Conservation (phyloP, 2,329 filamentous ascomycete species). For the Aspergillus intermedius region DNA sequence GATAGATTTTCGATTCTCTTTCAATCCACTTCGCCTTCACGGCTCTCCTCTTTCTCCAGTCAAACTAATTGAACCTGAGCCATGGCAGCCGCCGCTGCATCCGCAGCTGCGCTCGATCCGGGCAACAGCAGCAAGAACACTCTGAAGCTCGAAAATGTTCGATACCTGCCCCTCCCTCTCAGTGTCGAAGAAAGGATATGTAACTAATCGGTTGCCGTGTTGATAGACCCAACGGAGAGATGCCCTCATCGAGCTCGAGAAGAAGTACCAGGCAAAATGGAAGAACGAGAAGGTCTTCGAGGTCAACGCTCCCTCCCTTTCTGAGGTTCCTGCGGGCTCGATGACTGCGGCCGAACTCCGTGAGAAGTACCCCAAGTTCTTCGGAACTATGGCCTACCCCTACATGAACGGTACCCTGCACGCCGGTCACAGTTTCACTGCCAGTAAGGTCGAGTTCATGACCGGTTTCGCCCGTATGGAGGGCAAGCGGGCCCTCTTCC, state of each 20-base stretch:
- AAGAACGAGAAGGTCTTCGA: slow-evolving; percentile 72
- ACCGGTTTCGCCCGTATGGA: slow-evolving; percentile 83
- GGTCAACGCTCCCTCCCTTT: slow-evolving; percentile 70
- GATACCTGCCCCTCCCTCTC: slow-evolving; percentile 21
- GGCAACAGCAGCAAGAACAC: slow-evolving; percentile 53
- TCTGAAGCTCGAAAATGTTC: slow-evolving; percentile 57
- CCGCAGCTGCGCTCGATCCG: slow-evolving; percentile 50
- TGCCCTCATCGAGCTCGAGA: slow-evolving; percentile 52
- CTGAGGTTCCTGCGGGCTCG: slow-evolving; percentile 69
- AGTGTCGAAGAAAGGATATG: slow-evolving; percentile 6
- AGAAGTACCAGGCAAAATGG: slow-evolving; percentile 88
- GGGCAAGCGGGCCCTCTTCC: slow-evolving; percentile 80
- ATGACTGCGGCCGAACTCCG: slow-evolving; percentile 69
- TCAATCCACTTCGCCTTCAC: slow-evolving; percentile 5
- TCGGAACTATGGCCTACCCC: slow-evolving; percentile 69
- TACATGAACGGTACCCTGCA: slow-evolving; percentile 88
- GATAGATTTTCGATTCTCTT: slow-evolving; percentile 5
- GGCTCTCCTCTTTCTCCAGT: slow-evolving; percentile 19
- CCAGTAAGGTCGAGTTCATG: slow-evolving; percentile 88
- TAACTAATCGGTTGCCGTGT: slow-evolving; percentile 9
- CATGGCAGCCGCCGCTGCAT: slow-evolving; percentile 44
- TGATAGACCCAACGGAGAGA: slow-evolving; percentile 27
- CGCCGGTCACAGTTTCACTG: slow-evolving; percentile 86
- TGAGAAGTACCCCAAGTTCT: slow-evolving; percentile 82
- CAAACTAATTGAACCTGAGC: slow-evolving; percentile 19